phyloP scores from a whole-genome alignment of 176 grass and related monocot genomes.

The Puya raimondii region DNA sequence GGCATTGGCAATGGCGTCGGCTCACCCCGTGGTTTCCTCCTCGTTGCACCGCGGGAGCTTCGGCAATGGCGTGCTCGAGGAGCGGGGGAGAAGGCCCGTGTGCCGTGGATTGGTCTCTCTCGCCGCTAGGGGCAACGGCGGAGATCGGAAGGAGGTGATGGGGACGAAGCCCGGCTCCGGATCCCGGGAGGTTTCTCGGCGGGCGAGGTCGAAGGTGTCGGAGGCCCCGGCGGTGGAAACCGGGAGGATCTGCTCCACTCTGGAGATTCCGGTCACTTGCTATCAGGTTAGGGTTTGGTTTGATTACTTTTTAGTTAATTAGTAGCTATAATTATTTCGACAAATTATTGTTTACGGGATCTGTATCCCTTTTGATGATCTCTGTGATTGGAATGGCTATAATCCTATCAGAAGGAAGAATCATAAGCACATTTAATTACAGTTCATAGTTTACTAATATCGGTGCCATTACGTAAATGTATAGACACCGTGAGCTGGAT shows the following conservation, averaged over 20 bases:
- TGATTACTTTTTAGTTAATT: neutral
- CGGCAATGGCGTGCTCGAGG: constrained; percentile 5
- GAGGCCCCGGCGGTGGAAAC: constrained; percentile 21
- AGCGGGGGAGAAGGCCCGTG: constrained; percentile 1
- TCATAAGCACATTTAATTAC: no score
- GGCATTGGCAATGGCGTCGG: constrained; percentile 25
- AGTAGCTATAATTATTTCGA: constrained; percentile 6
- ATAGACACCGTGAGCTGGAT: neutral
- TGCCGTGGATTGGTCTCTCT: constrained; percentile 1
- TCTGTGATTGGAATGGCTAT: no score
- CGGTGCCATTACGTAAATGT: neutral
- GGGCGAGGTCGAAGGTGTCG: constrained; percentile 29
- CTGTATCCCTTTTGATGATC: no score
- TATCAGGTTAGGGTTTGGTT: constrained; percentile 55
- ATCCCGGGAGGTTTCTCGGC: constrained; percentile 15
- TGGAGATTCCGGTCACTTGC: constrained; percentile 94
- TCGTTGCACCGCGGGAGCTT: constrained; percentile 22
- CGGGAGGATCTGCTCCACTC: constrained; percentile 23
- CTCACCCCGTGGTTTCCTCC: constrained; percentile 24
- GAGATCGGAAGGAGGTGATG: constrained; percentile 1
- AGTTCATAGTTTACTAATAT: neutral
- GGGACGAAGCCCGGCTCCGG: constrained; percentile 15
- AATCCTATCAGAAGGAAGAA: no score
- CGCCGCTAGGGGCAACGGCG: neutral
- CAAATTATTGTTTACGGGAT: no score